Evolutionary conservation across 352 stramenopile genomes (phyloP), one percentile per base, ranked within the genome.

Genomic region (Pythium insidiosum): DNA sequence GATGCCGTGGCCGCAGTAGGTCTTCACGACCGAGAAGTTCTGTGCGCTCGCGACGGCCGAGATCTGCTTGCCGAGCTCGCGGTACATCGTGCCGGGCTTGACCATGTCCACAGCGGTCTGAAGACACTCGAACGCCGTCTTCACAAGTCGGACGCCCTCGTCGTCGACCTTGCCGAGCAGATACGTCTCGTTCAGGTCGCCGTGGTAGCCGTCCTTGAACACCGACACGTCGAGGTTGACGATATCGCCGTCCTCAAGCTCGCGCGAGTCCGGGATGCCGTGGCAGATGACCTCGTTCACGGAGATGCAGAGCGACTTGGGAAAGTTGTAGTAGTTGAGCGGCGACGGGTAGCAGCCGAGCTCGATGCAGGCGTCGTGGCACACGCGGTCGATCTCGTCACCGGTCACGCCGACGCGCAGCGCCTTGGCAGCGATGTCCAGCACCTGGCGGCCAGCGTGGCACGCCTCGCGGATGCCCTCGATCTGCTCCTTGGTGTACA

Each of bases 1-100:
- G 61, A 99, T 98, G 35, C 97, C 97, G 61, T 99, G 97, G 23
- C 97, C 96, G 54, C 95, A 98, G 74, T 99, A 99, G 6, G 93
- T 98, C 58, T 96, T 86, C 19, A 98, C 95, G 12, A 99, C 89
- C 10, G 82, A 96, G 55, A 91, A 98, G 25, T 87, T 79, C 48
- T 95, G 68, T 12, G 66, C 58, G 19, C 68, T 76, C 4, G 94
- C 95, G 11, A 92, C 75, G 4, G 83, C 77, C 13, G 92, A 73
- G 50, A 99, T 98, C 23, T 88, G 77, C 24, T 88, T 91, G 43
- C 97, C 97, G 24, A 99, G 65, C 38, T 99, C 95, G 28, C 85
- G 76, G 68, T 98, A 98, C 63, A 98, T 89, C 4, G 88, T 98
- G 16, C 95, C 95, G 1, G 95, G 95, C 56, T 93, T 95, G 28